Evolutionary conservation across 73 alveolate species (phyloP).

Genomic region (Effrenium voratum): DNA sequence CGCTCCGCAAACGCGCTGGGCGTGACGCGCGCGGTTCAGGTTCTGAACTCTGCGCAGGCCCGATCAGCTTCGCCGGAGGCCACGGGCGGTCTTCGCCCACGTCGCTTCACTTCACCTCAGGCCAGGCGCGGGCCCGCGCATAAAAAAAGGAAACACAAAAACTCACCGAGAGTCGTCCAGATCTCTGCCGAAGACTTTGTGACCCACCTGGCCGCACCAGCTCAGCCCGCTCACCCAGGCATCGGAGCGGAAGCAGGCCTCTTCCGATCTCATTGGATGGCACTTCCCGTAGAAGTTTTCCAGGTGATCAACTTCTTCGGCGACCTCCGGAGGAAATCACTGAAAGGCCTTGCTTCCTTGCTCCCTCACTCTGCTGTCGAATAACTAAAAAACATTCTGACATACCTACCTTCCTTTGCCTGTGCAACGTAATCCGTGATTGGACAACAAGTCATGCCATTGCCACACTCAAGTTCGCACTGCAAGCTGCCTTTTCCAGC

Average conservation of each 20-base stretch:
- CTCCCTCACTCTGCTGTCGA: too few relatives aligned
- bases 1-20: too few relatives aligned
- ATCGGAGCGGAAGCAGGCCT: not conserved
- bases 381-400: not conserved
- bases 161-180: conserved; percentile 6
- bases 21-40: too few relatives aligned
- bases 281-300: conserved; percentile 90
- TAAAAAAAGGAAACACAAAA: not conserved
- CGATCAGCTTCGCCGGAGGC: too few relatives aligned
- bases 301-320: conserved; percentile 81
- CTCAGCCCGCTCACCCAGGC: not conserved
- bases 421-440: too few relatives aligned
- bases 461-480: too few relatives aligned
- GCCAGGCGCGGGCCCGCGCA: not conserved
- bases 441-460: too few relatives aligned
- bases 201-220: not conserved
- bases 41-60: too few relatives aligned
- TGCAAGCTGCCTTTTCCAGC: conserved; percentile 44
- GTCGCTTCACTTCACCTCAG: not conserved
- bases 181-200: conserved; percentile 53
- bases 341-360: too few relatives aligned
- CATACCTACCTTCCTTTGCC: not conserved
- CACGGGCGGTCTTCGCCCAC: too few relatives aligned
- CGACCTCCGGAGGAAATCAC: not conserved
- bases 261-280: conserved; percentile 69